phyloP scores from a whole-genome alignment of 2,329 filamentous ascomycete genomes.

The Fusarium continuum region DNA sequence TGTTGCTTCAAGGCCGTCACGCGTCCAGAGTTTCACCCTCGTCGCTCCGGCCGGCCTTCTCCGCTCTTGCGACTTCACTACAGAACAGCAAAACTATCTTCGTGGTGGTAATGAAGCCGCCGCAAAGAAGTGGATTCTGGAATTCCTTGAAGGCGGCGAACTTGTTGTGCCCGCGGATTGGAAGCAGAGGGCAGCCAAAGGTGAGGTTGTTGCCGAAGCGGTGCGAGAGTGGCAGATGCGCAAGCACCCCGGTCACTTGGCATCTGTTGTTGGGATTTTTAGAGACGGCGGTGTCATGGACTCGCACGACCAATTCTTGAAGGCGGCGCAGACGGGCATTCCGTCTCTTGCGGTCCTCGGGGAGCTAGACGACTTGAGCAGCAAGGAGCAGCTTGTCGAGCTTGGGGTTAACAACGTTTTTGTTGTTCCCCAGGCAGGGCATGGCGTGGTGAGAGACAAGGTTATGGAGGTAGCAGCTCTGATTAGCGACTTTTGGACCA shows the following conservation, averaged over 20 bases:
- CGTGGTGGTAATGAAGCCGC: slow-evolving; percentile 43
- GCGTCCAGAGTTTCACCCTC: slow-evolving; percentile 47
- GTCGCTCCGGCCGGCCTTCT: slow-evolving; percentile 60
- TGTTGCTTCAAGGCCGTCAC: slow-evolving; percentile 44
- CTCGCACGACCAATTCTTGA: slow-evolving; percentile 34
- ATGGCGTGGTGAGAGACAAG: slow-evolving; percentile 41
- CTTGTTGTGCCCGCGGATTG: slow-evolving; percentile 55
- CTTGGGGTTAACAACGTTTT: slow-evolving; percentile 35
- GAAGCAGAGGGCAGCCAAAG: slow-evolving; percentile 51
- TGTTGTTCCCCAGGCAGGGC: slow-evolving; percentile 34
- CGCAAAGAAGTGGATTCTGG: slow-evolving; percentile 49
- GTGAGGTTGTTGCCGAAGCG: slow-evolving; percentile 58
- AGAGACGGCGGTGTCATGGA: slow-evolving; percentile 57
- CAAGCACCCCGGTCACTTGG: slow-evolving; percentile 56
- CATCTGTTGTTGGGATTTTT: slow-evolving; percentile 57
- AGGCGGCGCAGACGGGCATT: slow-evolving; percentile 19
- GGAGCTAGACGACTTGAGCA: slow-evolving; percentile 38
- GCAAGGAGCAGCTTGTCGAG: slow-evolving; percentile 10
- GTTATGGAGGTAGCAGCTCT: slow-evolving; percentile 28
- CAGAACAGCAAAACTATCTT: slow-evolving; percentile 37
- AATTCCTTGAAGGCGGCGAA: slow-evolving; percentile 55
- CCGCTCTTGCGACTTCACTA: slow-evolving; percentile 38
- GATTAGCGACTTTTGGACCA: slow-evolving; percentile 34
- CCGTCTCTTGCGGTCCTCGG: slow-evolving; percentile 37
- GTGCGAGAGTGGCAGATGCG: slow-evolving; percentile 58